A percentile compares a stretch with the other conserved stretches of the same genome.
Conservation (phyloP, 202 grass and related monocot genomes). For the Eragrostis tef region DNA sequence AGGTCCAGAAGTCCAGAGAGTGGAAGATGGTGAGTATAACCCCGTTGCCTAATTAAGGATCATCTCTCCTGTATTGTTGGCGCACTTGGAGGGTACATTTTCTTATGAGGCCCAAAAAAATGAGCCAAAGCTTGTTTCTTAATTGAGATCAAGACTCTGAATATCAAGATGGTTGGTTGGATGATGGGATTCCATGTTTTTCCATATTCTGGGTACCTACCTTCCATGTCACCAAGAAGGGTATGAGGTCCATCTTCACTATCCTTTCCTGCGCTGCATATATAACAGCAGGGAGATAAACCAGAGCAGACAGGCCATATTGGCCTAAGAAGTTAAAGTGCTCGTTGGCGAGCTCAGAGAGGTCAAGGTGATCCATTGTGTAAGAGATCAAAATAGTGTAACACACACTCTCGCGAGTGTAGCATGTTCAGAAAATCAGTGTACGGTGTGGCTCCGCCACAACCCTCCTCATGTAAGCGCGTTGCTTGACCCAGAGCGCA, state of each 20-base stretch:
- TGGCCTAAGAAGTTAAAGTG: no score
- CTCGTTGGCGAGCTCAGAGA: no score
- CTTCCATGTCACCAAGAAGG: not conserved
- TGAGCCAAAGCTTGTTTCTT: not conserved
- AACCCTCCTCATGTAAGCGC: no score
- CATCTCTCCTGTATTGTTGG: not conserved
- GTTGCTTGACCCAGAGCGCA: no score
- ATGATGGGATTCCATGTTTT: not conserved
- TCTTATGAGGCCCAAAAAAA: not conserved
- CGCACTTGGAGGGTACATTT: not conserved
- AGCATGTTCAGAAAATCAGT: no score
- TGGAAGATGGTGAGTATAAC: not conserved
- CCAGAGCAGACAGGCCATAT: no score
- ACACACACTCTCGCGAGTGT: no score
- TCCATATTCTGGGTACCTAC: not conserved
- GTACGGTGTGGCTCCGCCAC: no score
- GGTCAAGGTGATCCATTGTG: no score
- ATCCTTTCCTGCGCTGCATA: not conserved
- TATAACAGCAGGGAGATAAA: no score
- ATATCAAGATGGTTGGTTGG: not conserved
- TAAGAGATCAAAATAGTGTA: no score
- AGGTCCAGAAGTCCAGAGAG: not conserved
- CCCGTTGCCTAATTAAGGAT: not conserved
- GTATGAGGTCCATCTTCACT: not conserved
- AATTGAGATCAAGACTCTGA: not conserved